Evolutionary conservation across 768 basidiomycete species (phyloP), one percentile per base, ranked within the genome.

Genomic region (Psilocybe tampanensis): DNA sequence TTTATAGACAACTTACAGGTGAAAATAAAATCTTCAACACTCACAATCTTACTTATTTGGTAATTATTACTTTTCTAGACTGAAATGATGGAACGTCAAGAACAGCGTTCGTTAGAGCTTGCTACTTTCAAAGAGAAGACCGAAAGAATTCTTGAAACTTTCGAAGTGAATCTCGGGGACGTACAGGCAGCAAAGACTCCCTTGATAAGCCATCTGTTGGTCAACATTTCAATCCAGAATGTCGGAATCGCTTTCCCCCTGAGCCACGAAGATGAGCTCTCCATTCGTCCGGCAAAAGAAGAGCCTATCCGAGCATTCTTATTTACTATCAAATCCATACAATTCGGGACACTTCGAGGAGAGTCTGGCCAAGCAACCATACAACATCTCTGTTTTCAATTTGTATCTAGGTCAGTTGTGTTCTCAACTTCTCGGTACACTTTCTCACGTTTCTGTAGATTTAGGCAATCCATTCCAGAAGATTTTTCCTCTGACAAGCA

Each of bases 181-280:
- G 60, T 70, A 50, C 64, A 72, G 59, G 33, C 64, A 41, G 65
- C 72, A 54, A 68, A 74, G 24, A 65, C 75, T 0, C 75, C 83
- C 5, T 87, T 86, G 85, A 65, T 91, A 17, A 79, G 81, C 58
- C 70, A 77, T 44, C 82, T 85, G 59, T 75, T 76, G 52, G 74
- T 90, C 60, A 73, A 78, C 21, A 73, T 91, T 19, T 74, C 74
- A 13, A 75, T 90, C 54, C 74, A 77, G 24, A 86, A 89, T 62
- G 79, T 98, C 33, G 95, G 95, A n/a, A 83, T 94, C 2, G 95
- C 94, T 5, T 92, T 98, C 64, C 96, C 96, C 0, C 76, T 98
- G 23, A 82, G 81, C 0, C 78, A 86, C 52, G 81, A 86, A 52
- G 78, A 80, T 59, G 80, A 83, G 23, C 73, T 90, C 8, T 82